Evolutionary conservation across 2,329 filamentous ascomycete genomes (phyloP).

Genomic region (Torrubiella hemipterigena): DNA sequence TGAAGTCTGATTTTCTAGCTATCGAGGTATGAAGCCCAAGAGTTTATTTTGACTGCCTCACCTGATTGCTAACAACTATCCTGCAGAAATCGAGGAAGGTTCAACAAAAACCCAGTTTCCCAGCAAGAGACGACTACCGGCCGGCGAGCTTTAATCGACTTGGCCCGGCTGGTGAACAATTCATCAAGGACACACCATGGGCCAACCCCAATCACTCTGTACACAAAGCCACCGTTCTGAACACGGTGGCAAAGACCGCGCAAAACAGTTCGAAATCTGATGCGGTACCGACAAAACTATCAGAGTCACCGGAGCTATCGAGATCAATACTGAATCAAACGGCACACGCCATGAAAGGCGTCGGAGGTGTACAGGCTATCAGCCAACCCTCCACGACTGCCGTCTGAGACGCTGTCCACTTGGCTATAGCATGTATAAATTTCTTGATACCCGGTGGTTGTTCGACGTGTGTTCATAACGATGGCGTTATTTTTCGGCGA

Average conservation of each 20-base stretch:
- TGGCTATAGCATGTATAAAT: conserved; percentile 9
- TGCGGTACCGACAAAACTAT: conserved; percentile 14
- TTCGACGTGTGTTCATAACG: background rate
- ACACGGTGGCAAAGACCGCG: conserved; percentile 5
- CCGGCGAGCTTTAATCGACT: conserved; percentile 35
- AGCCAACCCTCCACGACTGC: conserved; percentile 22
- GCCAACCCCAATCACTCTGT: conserved; percentile 77
- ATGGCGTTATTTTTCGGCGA: conserved; percentile 3
- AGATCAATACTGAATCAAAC: conserved; percentile 21
- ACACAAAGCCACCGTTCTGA: conserved; percentile 33
- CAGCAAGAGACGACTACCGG: conserved; percentile 35
- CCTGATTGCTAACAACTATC: conserved; percentile 10
- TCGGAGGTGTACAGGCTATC: conserved; percentile 17
- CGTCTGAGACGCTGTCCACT: conserved; percentile 13
- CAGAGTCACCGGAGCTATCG: conserved; percentile 32
- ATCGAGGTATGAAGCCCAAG: conserved; percentile 54
- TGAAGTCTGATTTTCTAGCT: conserved; percentile 77
- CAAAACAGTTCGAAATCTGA: conserved; percentile 11
- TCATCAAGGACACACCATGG: conserved; percentile 83
- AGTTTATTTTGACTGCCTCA: background rate
- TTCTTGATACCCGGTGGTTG: conserved; percentile 2
- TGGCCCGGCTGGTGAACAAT: conserved; percentile 68
- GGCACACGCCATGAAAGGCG: conserved; percentile 20
- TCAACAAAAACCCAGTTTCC: conserved; percentile 25
- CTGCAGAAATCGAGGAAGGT: conserved; percentile 20